Evolutionary conservation across 2,329 filamentous ascomycete genomes (phyloP).

Genomic region (Epichloe scottii): DNA sequence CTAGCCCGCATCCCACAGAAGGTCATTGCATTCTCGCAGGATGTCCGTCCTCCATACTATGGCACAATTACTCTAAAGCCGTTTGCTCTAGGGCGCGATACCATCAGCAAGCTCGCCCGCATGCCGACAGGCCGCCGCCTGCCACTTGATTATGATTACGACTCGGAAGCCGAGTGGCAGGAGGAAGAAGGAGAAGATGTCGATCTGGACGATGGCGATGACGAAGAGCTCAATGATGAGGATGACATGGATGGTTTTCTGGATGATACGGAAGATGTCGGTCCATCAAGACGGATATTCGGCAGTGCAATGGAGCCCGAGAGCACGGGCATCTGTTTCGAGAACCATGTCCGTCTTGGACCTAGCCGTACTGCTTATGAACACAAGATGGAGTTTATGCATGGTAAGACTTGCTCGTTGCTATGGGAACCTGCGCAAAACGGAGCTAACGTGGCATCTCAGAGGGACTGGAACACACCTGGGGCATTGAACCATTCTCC

Average conservation of each 20-base stretch:
- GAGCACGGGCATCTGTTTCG: slow-evolving; percentile 75
- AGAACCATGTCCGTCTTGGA: slow-evolving; percentile 40
- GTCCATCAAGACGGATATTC: slow-evolving; percentile 42
- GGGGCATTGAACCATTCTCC: slow-evolving; percentile 71
- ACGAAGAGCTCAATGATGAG: slow-evolving; percentile 61
- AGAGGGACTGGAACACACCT: slow-evolving; percentile 37
- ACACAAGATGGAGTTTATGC: slow-evolving; percentile 64
- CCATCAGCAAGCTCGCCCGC: slow-evolving; percentile 38
- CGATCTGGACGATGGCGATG: slow-evolving; percentile 51
- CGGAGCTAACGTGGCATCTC: slow-evolving; percentile 1
- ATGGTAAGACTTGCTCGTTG: slow-evolving; percentile 36
- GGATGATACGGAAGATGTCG: slow-evolving; percentile 68
- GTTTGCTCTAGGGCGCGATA: slow-evolving; percentile 27
- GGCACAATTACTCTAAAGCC: slow-evolving; percentile 58
- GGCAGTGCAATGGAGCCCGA: slow-evolving; percentile 62
- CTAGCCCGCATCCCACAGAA: slow-evolving; percentile 50
- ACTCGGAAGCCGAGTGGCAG: slow-evolving; percentile 80
- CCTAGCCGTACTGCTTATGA: slow-evolving; percentile 38
- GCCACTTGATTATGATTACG: slow-evolving; percentile 67
- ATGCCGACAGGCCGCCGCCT: slow-evolving; percentile 43
- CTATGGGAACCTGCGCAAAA: not conserved
- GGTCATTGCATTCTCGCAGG: slow-evolving; percentile 46
- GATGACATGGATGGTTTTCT: slow-evolving; percentile 84
- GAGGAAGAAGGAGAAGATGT: slow-evolving; percentile 60
- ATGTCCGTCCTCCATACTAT: slow-evolving; percentile 57